A percentile compares a stretch with the other conserved stretches of the same genome.
phyloP scores from a whole-genome alignment of 2,329 filamentous ascomycete species.

The Hypoxylon sp. region DNA sequence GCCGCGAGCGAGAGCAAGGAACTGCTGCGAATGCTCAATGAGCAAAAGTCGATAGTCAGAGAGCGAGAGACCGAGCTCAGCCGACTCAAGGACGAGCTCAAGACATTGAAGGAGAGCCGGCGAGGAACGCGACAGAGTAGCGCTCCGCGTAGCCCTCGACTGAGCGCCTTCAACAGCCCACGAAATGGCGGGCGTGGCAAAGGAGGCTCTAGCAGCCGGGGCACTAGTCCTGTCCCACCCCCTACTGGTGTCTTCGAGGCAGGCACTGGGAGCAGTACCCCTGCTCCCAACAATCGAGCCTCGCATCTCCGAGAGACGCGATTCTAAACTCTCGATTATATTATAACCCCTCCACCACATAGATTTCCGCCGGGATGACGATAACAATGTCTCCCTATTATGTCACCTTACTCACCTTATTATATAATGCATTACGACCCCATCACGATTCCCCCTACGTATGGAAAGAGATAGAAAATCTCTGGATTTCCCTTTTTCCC shows the following conservation, averaged over 20 bases:
- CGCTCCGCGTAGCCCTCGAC: constrained; percentile 71
- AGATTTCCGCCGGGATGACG: background rate
- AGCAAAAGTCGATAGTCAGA: constrained; percentile 60
- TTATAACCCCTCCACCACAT: background rate
- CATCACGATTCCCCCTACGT: constrained; percentile 8
- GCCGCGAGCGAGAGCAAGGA: constrained; percentile 55
- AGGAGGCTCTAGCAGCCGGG: constrained; percentile 62
- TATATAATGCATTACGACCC: constrained; percentile 12
- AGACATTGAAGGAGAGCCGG: constrained; percentile 63
- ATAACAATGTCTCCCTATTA: background rate
- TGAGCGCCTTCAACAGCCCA: constrained; percentile 64
- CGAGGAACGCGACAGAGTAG: constrained; percentile 70
- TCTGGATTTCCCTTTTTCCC: background rate
- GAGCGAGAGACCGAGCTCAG: constrained; percentile 69
- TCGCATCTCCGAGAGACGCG: constrained; percentile 59
- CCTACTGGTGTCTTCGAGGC: constrained; percentile 54
- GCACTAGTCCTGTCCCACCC: constrained; percentile 63
- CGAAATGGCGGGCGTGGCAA: constrained; percentile 54
- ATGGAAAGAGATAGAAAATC: too few relatives aligned
- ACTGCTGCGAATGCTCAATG: constrained; percentile 58
- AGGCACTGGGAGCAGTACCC: constrained; percentile 51
- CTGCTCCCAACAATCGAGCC: constrained; percentile 52
- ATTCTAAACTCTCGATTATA: constrained; percentile 16
- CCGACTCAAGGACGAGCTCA: constrained; percentile 65
- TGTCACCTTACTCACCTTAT: background rate